Evolutionary conservation across 1,284 basidiomycete species (phyloP).

Genomic region (Ceratobasidium sp.): DNA sequence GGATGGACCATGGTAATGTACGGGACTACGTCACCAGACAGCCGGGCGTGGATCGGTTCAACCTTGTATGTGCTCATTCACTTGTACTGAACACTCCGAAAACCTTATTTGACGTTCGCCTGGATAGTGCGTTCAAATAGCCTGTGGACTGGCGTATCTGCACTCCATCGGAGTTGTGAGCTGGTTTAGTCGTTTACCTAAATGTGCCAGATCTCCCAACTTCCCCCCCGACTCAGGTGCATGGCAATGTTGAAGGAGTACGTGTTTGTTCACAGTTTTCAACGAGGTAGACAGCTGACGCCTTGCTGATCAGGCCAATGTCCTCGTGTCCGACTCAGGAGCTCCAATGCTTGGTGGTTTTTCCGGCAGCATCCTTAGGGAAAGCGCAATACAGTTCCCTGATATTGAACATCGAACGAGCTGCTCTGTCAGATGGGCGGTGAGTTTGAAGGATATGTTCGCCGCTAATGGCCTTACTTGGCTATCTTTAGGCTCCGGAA

Average conservation of each 20-base stretch:
- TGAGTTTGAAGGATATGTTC: neutral
- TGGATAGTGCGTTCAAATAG: neutral
- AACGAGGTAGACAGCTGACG: neutral
- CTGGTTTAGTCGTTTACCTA: no score
- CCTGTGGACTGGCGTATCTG: slow-evolving; percentile 11
- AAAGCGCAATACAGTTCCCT: neutral
- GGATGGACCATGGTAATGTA: slow-evolving; percentile 17
- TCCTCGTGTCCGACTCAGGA: neutral
- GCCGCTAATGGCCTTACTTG: no score
- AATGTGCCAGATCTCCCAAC: no score
- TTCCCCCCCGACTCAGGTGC: neutral
- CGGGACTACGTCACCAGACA: neutral
- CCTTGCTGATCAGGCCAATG: neutral
- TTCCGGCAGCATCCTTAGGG: no score
- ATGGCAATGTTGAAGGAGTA: slow-evolving; percentile 12
- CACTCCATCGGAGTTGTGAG: slow-evolving; percentile 17
- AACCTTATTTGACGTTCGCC: no score
- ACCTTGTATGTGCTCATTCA: neutral
- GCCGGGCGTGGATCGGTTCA: neutral
- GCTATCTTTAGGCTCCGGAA: no score
- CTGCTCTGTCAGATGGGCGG: no score
- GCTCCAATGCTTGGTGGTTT: slow-evolving; percentile 1
- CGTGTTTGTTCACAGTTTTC: no score
- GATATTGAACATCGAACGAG: no score
- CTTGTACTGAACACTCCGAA: no score